Percentiles rank a stretch among this genome's conserved stretches.
Conservation (phyloP, 441 rosid species). For the Syzygium syzygioides region DNA sequence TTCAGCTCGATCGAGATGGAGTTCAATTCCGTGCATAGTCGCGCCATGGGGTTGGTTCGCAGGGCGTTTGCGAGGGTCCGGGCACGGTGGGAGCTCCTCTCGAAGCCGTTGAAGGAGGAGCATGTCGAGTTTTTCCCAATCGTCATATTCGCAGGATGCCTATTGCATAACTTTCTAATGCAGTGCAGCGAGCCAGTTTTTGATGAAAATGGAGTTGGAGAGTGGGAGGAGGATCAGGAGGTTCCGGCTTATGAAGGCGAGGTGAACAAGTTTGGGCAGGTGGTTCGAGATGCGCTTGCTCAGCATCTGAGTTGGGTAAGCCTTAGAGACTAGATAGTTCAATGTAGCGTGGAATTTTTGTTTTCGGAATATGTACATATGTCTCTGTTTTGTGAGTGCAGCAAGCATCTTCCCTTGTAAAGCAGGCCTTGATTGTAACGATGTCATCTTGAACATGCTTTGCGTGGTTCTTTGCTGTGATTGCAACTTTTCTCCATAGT, state of each 20-base stretch:
- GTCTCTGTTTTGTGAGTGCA: background rate
- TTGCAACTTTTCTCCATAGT: background rate
- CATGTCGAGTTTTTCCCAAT: constrained; percentile 50
- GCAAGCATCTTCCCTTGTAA: background rate
- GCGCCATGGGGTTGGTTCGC: constrained; percentile 34
- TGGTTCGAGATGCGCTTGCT: constrained; percentile 57
- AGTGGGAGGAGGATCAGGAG: constrained; percentile 19
- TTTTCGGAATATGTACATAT: background rate
- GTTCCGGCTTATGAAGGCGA: constrained; percentile 34
- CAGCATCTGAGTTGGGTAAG: constrained; percentile 40
- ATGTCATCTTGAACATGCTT: background rate
- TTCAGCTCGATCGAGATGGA: constrained; percentile 27
- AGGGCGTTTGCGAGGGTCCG: constrained; percentile 44
- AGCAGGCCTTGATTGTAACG: background rate
- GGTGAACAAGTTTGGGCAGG: constrained; percentile 25
- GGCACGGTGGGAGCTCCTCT: constrained; percentile 56
- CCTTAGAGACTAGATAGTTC: constrained; percentile 11
- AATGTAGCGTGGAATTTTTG: background rate
- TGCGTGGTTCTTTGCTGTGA: background rate
- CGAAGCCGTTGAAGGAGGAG: constrained; percentile 56
- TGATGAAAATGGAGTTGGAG: constrained; percentile 18
- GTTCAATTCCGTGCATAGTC: constrained; percentile 41
- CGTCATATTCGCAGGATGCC: constrained; percentile 51
- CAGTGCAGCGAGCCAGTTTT: constrained; percentile 31
- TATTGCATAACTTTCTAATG: constrained; percentile 67